Conservation (phyloP, 2,329 filamentous ascomycete genomes). For the Clathrospora elynae region DNA sequence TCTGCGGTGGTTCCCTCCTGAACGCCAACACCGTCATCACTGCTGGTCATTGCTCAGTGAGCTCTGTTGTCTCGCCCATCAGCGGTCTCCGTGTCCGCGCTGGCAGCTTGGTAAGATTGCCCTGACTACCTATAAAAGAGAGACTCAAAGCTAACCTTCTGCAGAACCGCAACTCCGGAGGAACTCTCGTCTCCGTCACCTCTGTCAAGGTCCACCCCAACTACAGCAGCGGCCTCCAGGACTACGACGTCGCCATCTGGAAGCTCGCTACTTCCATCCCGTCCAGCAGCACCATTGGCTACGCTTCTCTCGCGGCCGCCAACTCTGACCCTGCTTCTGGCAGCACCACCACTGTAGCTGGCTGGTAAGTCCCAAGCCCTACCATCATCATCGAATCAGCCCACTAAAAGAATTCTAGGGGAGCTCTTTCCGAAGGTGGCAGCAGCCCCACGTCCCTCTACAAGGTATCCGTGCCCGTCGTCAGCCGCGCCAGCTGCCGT, state of each 20-base stretch:
- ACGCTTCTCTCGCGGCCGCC: slow-evolving; percentile 28
- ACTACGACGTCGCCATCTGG: slow-evolving; percentile 35
- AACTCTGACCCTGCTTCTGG: slow-evolving; percentile 32
- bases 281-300: slow-evolving; percentile 32
- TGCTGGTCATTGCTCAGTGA: slow-evolving; percentile 36
- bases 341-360: slow-evolving; percentile 27
- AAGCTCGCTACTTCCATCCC: slow-evolving; percentile 32
- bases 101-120: slow-evolving; percentile 26
- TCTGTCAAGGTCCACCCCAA: slow-evolving; percentile 27
- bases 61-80: slow-evolving; percentile 20
- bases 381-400: not conserved
- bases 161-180: slow-evolving; percentile 29
- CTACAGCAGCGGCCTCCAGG: slow-evolving; percentile 19
- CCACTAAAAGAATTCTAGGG: slow-evolving; percentile 7
- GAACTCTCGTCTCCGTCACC: slow-evolving; percentile 25
- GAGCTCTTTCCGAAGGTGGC: slow-evolving; percentile 19
- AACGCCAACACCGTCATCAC: slow-evolving; percentile 38
- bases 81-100: slow-evolving; percentile 22
- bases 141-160: not conserved
- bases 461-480: slow-evolving; percentile 38
- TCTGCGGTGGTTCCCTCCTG: slow-evolving; percentile 37
- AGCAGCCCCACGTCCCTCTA: slow-evolving; percentile 20
- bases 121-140: not conserved
- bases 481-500: slow-evolving; percentile 33
- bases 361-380: slow-evolving; percentile 24